Conservation (phyloP, 495 filamentous ascomycete species). For the Monascus purpureus region DNA sequence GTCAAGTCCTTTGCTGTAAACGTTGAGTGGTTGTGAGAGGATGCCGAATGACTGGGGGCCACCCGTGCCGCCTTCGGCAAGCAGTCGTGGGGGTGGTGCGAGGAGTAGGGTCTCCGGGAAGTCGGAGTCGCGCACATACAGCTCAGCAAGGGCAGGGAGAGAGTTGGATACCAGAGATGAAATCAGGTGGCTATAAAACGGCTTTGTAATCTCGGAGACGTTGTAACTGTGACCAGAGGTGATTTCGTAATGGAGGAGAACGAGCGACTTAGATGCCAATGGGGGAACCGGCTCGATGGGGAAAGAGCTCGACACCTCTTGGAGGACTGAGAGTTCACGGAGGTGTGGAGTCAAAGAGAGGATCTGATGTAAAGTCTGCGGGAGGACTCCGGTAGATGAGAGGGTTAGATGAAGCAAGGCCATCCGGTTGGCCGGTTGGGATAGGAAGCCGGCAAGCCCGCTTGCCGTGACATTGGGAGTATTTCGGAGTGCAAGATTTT, state of each 20-base stretch:
- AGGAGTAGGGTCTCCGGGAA: slow-evolving; percentile 67
- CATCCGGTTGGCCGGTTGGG: slow-evolving; percentile 28
- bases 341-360: slow-evolving; percentile 49
- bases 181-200: slow-evolving; percentile 81
- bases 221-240: slow-evolving; percentile 19
- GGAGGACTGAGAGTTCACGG: slow-evolving; percentile 47
- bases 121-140: slow-evolving; percentile 74
- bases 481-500: slow-evolving; percentile 53
- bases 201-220: not conserved
- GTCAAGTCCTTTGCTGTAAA: slow-evolving; percentile 77
- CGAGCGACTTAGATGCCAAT: slow-evolving; percentile 50
- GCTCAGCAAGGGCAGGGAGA: slow-evolving; percentile 53
- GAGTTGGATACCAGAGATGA: slow-evolving; percentile 60
- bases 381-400: slow-evolving; percentile 49
- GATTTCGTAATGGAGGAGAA: slow-evolving; percentile 70
- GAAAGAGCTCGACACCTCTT: slow-evolving; percentile 53
- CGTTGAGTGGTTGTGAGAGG: slow-evolving; percentile 52
- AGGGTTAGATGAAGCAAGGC: slow-evolving; percentile 48
- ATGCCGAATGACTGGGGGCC: slow-evolving; percentile 23
- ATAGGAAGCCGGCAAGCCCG: slow-evolving; percentile 54
- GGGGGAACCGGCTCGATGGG: slow-evolving; percentile 44
- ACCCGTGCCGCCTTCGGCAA: slow-evolving; percentile 12
- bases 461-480: slow-evolving; percentile 53
- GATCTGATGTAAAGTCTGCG: slow-evolving; percentile 48
- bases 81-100: slow-evolving; percentile 39